These are phyloP conservation scores for Tolypocladium endophyticum DNA, from an alignment of 2,329 filamentous ascomycete species.

Conservation along the genomic window DNA sequence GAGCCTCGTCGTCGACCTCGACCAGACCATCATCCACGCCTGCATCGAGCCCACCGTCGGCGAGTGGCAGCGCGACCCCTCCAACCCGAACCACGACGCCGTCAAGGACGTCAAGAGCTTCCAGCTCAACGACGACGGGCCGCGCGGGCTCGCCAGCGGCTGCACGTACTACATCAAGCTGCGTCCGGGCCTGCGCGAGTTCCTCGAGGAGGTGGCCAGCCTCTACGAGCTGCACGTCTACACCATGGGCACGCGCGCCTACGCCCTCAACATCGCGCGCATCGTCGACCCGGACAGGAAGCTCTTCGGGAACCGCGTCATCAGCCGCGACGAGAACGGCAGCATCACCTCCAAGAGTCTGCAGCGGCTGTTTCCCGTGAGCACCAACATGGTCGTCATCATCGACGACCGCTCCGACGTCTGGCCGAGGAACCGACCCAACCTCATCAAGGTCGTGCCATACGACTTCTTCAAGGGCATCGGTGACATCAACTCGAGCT, in stretches of 20 bases:
- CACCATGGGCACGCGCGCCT: constrained; percentile 97
- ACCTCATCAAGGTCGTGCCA: constrained; percentile 87
- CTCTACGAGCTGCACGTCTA: constrained; percentile 96
- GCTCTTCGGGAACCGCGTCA: constrained; percentile 87
- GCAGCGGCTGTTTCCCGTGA: constrained; percentile 85
- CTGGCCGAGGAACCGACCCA: constrained; percentile 81
- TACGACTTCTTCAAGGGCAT: constrained; percentile 99
- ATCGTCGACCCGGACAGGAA: constrained; percentile 86
- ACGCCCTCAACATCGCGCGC: constrained; percentile 81
- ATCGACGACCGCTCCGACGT: constrained; percentile 96
- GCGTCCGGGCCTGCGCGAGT: constrained; percentile 73
- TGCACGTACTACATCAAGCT: constrained; percentile 99
- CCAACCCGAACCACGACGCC: constrained; percentile 83
- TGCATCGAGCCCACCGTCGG: constrained; percentile 93
- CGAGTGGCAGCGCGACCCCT: constrained; percentile 84
- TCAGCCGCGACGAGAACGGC: constrained; percentile 94
- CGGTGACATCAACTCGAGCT: constrained; percentile 97
- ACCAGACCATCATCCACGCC: constrained; percentile 97
- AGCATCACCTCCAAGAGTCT: constrained; percentile 85
- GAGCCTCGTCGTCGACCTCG: constrained; percentile 89
- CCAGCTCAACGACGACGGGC: constrained; percentile 78
- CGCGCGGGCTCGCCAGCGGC: constrained; percentile 54
- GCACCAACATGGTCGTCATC: constrained; percentile 98
- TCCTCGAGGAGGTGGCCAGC: constrained; percentile 65
- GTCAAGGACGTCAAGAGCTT: constrained; percentile 84